phyloP scores from a whole-genome alignment of 169 alveolate species.

The Plasmodium gaboni region DNA sequence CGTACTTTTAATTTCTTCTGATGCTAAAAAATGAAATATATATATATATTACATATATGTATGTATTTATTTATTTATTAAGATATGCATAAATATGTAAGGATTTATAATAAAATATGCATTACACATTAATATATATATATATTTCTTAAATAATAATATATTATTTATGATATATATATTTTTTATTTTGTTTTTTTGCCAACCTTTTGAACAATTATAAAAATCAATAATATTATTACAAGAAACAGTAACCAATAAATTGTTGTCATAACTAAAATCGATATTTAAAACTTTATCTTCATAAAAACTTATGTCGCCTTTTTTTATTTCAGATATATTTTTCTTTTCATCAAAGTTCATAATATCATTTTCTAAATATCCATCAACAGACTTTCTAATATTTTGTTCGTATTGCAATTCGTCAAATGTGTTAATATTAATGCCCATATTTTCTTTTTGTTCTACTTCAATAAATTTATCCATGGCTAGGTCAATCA shows the following conservation, averaged over 20 bases:
- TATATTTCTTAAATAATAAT: too few species aligned
- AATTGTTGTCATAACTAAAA: conserved; percentile 72
- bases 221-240: conserved; percentile 69
- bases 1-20: conserved; percentile 28
- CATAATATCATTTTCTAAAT: conserved; percentile 19
- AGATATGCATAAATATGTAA: background rate
- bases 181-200: conserved; percentile 4
- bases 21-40: conserved; percentile 21
- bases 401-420: background rate
- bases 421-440: conserved; percentile 4
- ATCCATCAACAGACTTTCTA: conserved; percentile 8
- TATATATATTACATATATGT: background rate
- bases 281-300: conserved; percentile 67
- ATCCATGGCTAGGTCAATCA: conserved; percentile 52
- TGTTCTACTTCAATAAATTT: conserved; percentile 63
- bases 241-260: conserved; percentile 64
- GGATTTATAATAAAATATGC: too few species aligned
- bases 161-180: too few species aligned
- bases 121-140: too few species aligned
- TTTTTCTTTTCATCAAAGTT: conserved; percentile 6
- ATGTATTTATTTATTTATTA: background rate
- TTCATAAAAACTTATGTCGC: conserved; percentile 11
- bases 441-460: conserved; percentile 6
- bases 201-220: conserved; percentile 69
- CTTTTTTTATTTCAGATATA: background rate